Percentiles rank a stretch among this genome's conserved stretches.
phyloP scores from a whole-genome alignment of 2,329 filamentous ascomycete genomes.

The Sarocladium brachiariae region DNA sequence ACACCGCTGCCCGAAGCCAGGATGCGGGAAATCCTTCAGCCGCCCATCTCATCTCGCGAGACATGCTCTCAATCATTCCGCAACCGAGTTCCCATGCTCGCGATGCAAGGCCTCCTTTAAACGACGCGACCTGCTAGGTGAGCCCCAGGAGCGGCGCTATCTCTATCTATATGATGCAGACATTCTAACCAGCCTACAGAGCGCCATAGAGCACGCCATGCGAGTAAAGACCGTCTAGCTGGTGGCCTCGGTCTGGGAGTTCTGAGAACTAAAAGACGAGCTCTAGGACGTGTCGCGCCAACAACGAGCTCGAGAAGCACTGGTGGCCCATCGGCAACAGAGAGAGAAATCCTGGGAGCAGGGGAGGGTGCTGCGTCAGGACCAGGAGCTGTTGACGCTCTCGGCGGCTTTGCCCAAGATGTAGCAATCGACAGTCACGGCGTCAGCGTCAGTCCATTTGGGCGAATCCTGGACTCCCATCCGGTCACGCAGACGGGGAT shows the following conservation, averaged over 20 bases:
- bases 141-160: too few species aligned
- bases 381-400: background rate
- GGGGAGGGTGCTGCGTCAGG: background rate
- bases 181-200: conserved; percentile 28
- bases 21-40: conserved; percentile 47
- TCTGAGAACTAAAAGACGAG: conserved; percentile 46
- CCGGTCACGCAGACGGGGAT: too few species aligned
- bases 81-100: conserved; percentile 46
- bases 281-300: background rate
- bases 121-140: conserved; percentile 43
- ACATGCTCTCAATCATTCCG: conserved; percentile 49
- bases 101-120: conserved; percentile 56
- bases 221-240: conserved; percentile 48
- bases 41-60: conserved; percentile 51
- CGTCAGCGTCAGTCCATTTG: background rate
- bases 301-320: background rate
- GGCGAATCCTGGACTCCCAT: too few species aligned
- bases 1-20: conserved; percentile 32
- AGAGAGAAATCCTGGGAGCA: background rate
- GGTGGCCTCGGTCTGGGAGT: conserved; percentile 42
- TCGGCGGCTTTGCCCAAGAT: background rate
- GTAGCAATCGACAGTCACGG: background rate
- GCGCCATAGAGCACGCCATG: conserved; percentile 48
- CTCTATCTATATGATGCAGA: too few species aligned
- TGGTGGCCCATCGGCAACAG: background rate